These are phyloP conservation scores for Aspergillus spinulosporus DNA, from an alignment of 2,329 filamentous ascomycete species.

Conservation along the genomic window DNA sequence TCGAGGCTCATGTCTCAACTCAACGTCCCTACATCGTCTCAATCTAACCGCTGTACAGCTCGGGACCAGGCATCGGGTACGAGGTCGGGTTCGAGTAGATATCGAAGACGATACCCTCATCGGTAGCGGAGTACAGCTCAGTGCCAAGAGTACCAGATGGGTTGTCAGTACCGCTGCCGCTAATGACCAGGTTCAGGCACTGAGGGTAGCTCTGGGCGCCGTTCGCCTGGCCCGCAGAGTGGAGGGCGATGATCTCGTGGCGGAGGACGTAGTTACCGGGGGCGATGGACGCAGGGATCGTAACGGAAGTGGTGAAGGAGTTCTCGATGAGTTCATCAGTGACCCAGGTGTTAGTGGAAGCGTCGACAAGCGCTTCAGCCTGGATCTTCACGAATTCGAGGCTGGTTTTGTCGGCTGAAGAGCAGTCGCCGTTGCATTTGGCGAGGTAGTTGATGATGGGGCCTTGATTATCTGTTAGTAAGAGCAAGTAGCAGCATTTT, in stretches of 20 bases:
- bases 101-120: conserved; percentile 58
- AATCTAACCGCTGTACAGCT: conserved; percentile 19
- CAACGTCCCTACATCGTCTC: background rate
- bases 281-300: conserved; percentile 46
- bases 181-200: conserved; percentile 60
- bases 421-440: conserved; percentile 56
- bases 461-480: background rate
- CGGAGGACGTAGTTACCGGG: conserved; percentile 54
- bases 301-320: conserved; percentile 50
- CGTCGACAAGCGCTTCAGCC: conserved; percentile 51
- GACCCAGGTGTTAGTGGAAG: conserved; percentile 51
- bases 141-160: conserved; percentile 52
- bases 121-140: conserved; percentile 54
- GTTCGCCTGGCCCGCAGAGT: conserved; percentile 43
- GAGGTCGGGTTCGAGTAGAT: conserved; percentile 51
- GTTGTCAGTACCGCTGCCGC: conserved; percentile 51
- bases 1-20: background rate
- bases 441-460: conserved; percentile 62
- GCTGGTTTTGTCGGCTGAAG: conserved; percentile 50
- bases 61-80: conserved; percentile 54
- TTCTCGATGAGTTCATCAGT: conserved; percentile 52
- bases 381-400: conserved; percentile 64
- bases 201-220: conserved; percentile 55
- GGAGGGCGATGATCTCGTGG: conserved; percentile 54
- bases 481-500: background rate